Conservation (phyloP, 805 yeast genomes). For the Huiozyma sinensis region DNA sequence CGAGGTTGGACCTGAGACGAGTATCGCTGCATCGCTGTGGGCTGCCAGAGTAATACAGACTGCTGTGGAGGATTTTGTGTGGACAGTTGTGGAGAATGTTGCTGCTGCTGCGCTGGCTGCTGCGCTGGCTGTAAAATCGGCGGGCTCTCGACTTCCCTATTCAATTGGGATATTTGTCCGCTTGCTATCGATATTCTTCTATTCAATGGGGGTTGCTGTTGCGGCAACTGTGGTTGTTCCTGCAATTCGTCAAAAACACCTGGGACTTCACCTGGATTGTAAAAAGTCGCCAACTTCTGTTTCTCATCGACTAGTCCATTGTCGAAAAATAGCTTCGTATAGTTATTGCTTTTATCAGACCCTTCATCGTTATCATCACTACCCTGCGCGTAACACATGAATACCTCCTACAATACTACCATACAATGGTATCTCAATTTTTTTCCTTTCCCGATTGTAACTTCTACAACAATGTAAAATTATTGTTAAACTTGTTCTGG, state of each 20-base stretch:
- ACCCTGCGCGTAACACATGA: background rate
- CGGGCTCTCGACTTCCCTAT: conserved; percentile 28
- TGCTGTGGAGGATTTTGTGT: background rate
- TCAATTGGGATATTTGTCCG: conserved; percentile 73
- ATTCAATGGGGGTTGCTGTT: too few species aligned
- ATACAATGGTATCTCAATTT: too few species aligned
- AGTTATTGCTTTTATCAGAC: background rate
- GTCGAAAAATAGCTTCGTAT: background rate
- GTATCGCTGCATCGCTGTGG: background rate
- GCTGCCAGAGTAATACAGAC: background rate
- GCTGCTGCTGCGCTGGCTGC: background rate
- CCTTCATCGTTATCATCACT: background rate
- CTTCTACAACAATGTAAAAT: too few species aligned
- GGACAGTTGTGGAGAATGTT: background rate
- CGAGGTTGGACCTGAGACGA: background rate
- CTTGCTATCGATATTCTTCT: conserved; percentile 70
- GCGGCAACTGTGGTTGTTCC: background rate
- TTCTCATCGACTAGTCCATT: background rate
- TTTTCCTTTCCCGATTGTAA: too few species aligned
- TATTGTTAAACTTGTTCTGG: too few species aligned
- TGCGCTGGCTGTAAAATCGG: conserved; percentile 20
- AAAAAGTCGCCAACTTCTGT: background rate
- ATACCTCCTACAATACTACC: too few species aligned
- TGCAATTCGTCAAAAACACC: background rate
- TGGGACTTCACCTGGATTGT: too few species aligned